Evolutionary conservation across 768 basidiomycete genomes (phyloP).

Genomic region (Steccherinum ochraceum): DNA sequence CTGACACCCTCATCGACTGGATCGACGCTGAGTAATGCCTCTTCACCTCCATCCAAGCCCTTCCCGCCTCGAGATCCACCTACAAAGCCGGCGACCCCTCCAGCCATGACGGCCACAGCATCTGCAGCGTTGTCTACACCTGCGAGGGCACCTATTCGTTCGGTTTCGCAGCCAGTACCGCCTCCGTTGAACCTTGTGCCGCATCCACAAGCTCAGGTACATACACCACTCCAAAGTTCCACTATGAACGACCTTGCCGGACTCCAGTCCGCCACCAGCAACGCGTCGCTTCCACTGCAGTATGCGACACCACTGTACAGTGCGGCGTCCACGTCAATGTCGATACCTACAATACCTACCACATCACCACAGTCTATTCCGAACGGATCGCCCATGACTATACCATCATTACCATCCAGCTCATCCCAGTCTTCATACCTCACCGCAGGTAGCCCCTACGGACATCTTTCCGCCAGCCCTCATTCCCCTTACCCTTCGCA

Average conservation of each 20-base stretch:
- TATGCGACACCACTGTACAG: conserved; percentile 7
- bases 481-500: conserved; percentile 17
- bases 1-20: not conserved
- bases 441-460: conserved; percentile 11
- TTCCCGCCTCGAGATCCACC: conserved; percentile 3
- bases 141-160: conserved; percentile 18
- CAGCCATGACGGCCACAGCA: conserved; percentile 13
- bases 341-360: conserved; percentile 4
- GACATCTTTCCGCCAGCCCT: conserved; percentile 16
- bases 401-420: conserved; percentile 11
- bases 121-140: conserved; percentile 10
- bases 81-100: conserved; percentile 1
- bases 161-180: conserved; percentile 31
- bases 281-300: conserved; percentile 21
- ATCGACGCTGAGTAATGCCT: conserved; percentile 1
- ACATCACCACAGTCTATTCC: conserved; percentile 13
- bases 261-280: conserved; percentile 14
- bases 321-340: conserved; percentile 5
- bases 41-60: conserved; percentile 1
- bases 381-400: conserved; percentile 2
- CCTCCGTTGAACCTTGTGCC: conserved; percentile 2
- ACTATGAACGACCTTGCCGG: conserved; percentile 19
- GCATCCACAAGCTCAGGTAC: conserved; percentile 9
- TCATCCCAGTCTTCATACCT: conserved; percentile 4
- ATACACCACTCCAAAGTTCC: conserved; percentile 6